Conservation (phyloP, 208 protist species). For the Borovskyia barvae region DNA sequence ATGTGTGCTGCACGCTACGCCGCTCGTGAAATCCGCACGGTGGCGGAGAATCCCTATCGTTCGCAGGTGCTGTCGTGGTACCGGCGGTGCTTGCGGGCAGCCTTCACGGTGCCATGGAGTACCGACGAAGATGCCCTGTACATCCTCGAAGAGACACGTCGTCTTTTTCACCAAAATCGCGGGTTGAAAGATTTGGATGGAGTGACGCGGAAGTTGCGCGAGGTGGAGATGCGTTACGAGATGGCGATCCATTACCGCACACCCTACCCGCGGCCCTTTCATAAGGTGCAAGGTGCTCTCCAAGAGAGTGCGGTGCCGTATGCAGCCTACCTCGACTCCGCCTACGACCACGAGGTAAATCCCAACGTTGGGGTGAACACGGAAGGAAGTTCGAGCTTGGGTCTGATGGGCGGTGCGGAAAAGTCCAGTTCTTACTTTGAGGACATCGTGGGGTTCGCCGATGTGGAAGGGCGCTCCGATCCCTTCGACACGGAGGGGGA, state of each 20-base stretch:
- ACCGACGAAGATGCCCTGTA: slow-evolving; percentile 84
- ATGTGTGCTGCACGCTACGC: slow-evolving; percentile 1
- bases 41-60: slow-evolving; percentile 57
- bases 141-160: slow-evolving; percentile 76
- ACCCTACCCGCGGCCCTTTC: slow-evolving; percentile 78
- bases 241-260: slow-evolving; percentile 85
- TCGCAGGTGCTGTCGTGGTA: slow-evolving; percentile 80
- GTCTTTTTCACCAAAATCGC: slow-evolving; percentile 73
- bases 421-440: slow-evolving; percentile 48
- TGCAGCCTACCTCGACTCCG: slow-evolving; percentile 81
- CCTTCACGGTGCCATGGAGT: slow-evolving; percentile 80
- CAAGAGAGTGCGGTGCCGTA: slow-evolving; percentile 81
- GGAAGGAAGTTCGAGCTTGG: slow-evolving; percentile 74
- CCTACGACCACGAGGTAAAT: slow-evolving; percentile 77
- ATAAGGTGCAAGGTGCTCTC: slow-evolving; percentile 80
- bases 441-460: slow-evolving; percentile 36
- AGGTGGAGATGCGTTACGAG: slow-evolving; percentile 89
- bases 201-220: slow-evolving; percentile 79
- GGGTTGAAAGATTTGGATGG: slow-evolving; percentile 50
- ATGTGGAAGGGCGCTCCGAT: slow-evolving; percentile 39
- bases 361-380: slow-evolving; percentile 56
- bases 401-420: slow-evolving; percentile 52
- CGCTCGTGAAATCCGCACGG: slow-evolving; percentile 17
- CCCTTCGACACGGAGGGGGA: slow-evolving; percentile 37
- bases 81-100: slow-evolving; percentile 72